Conservation (phyloP, 1,139 yeast species). For the Candida tropicalis region DNA sequence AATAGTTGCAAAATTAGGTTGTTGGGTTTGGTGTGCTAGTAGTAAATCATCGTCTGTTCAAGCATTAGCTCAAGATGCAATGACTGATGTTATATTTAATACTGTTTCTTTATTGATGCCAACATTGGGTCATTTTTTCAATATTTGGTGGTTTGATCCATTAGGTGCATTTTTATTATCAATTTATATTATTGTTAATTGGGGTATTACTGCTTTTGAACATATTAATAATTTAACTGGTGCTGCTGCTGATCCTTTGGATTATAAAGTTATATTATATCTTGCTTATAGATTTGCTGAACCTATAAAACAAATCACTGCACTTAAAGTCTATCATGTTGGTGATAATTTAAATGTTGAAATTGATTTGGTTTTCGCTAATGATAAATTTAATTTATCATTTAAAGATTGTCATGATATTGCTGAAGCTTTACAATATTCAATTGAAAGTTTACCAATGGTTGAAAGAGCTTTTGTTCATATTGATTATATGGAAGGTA, state of each 20-base stretch:
- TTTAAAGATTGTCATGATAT: conserved; percentile 76
- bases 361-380: conserved; percentile 67
- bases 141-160: conserved; percentile 72
- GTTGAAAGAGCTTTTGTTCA: conserved; percentile 85
- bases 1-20: conserved; percentile 58
- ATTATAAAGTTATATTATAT: conserved; percentile 67
- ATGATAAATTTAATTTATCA: conserved; percentile 42
- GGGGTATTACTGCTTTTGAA: conserved; percentile 67
- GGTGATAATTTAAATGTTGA: conserved; percentile 80
- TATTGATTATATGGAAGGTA: conserved; percentile 66
- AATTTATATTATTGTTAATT: conserved; percentile 60
- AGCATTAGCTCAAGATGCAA: conserved; percentile 82
- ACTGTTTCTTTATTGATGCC: conserved; percentile 74
- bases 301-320: conserved; percentile 63
- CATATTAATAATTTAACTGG: conserved; percentile 79
- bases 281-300: conserved; percentile 72
- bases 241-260: conserved; percentile 64
- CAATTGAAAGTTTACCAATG: conserved; percentile 73
- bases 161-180: conserved; percentile 69
- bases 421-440: conserved; percentile 81
- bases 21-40: conserved; percentile 68
- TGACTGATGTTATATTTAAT: conserved; percentile 75
- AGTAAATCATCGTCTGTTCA: conserved; percentile 69
- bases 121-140: conserved; percentile 51
- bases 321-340: conserved; percentile 73